Evolutionary conservation across 192 early-diverging fungal genomes (phyloP).

Genomic region (Geranomyces variabilis): DNA sequence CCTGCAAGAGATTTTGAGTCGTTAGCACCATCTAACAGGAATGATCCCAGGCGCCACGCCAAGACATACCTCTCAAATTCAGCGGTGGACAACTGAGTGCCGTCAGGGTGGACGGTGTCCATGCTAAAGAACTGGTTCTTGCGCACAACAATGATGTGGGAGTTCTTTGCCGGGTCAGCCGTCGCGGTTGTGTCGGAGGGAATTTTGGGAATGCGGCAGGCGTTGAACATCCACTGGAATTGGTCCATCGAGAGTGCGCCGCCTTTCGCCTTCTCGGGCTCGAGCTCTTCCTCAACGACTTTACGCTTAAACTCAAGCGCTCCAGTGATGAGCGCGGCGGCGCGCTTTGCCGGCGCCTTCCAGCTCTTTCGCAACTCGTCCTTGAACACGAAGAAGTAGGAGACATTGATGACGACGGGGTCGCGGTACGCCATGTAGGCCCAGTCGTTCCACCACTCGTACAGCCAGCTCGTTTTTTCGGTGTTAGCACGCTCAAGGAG

Average conservation of each 20-base stretch:
- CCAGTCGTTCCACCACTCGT: conserved; percentile 97
- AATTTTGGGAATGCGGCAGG: conserved; percentile 85
- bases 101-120: conserved; percentile 69
- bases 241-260: conserved; percentile 85
- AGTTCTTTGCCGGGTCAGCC: conserved; percentile 74
- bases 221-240: conserved; percentile 97
- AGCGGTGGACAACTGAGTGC: conserved; percentile 76
- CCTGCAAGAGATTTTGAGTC: conserved; percentile 18
- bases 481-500: conserved; percentile 75
- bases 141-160: conserved; percentile 84
- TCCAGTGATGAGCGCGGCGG: conserved; percentile 86
- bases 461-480: conserved; percentile 82
- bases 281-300: conserved; percentile 73
- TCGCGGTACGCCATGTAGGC: conserved; percentile 94
- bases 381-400: conserved; percentile 94
- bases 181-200: conserved; percentile 80
- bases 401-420: conserved; percentile 93
- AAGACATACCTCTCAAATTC: conserved; percentile 70
- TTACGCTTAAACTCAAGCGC: conserved; percentile 85
- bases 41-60: neutral
- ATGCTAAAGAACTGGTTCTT: conserved; percentile 90
- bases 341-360: conserved; percentile 76
- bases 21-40: neutral
- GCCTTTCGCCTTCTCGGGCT: conserved; percentile 80
- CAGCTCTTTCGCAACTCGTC: conserved; percentile 75